Evolutionary conservation across 495 filamentous ascomycete genomes (phyloP), one percentile per base, ranked within the genome.

Genomic region (Aspergillus avenaceus): DNA sequence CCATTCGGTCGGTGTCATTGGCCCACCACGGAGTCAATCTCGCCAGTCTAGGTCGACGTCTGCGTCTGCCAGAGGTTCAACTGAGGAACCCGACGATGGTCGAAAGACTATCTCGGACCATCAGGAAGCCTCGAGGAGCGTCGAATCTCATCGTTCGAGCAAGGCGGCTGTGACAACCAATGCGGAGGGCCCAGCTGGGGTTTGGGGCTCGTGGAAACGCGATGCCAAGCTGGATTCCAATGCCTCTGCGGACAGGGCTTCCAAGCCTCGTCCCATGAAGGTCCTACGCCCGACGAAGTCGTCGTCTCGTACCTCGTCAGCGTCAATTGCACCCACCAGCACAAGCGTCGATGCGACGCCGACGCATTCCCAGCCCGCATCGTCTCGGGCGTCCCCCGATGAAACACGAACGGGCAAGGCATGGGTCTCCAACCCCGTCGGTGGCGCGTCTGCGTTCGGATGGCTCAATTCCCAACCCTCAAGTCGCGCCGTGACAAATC

Each of bases 371-470:
- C 69, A 59, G 43, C 55, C 58, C 55, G 53, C 51, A 28, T 58
- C 65, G 34, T 36, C 57, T 31, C 55, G 56, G 22, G 19, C 51
- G 8, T 59, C 64, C 29, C 41, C 61, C 14, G 65, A 69, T 36
- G 60, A 62, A 16, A 41, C 55, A 38, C 69, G 54, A 53, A 69
- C 66, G 62, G 82, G 64, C 52, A 80, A 83, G 54, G 64, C 69
- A n/a, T 72, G 76, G 46, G 68, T 71, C 4, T 58, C 83, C 19
- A 97, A 97, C 63, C 91, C 93, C 3, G 76, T 97, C 31, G 93
- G 93, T 9, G 85, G 88, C 28, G 93, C 88, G n/a, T 92, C 90
- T 21, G 93, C 93, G 12, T 98, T 98, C 73, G 80, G 86, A n/a
- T 98, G 91, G 91, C 82, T 97, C 68, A 85, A 84, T 57, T 59